A percentile compares a stretch with the other conserved stretches of the same genome.
Evolutionary conservation across 345 rosid genomes (phyloP).

Genomic region (Bruguiera gymnorhiza): DNA sequence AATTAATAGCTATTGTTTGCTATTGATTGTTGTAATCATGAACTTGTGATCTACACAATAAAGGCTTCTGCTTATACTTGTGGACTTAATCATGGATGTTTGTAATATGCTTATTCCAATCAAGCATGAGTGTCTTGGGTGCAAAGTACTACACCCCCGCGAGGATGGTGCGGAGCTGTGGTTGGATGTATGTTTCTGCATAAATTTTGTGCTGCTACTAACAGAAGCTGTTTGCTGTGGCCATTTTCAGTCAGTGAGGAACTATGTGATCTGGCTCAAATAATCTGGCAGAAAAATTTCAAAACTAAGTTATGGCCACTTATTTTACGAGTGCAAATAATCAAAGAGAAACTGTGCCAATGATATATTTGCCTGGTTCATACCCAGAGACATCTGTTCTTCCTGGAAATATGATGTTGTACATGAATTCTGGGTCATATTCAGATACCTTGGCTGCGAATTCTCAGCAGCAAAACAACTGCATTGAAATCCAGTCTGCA

Average conservation of each 20-base stretch:
- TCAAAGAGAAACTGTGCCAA: conserved; percentile 52
- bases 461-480: conserved; percentile 58
- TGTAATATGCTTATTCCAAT: neutral
- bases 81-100: neutral
- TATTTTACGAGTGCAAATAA: conserved; percentile 51
- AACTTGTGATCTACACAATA: conserved; percentile 1
- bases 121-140: too few relatives aligned
- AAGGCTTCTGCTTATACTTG: neutral
- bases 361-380: conserved; percentile 46
- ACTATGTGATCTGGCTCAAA: conserved; percentile 15
- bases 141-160: too few relatives aligned
- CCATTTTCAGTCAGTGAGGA: conserved; percentile 25
- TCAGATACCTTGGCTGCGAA: conserved; percentile 43
- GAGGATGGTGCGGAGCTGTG: too few relatives aligned
- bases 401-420: conserved; percentile 52
- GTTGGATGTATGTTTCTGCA: neutral
- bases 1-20: neutral
- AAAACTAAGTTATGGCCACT: conserved; percentile 52
- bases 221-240: conserved; percentile 19
- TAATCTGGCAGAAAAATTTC: conserved; percentile 11
- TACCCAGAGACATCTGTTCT: conserved; percentile 44
- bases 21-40: conserved; percentile 4
- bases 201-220: conserved; percentile 11
- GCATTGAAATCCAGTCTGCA: conserved; percentile 44
- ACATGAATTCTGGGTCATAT: conserved; percentile 54